Conservation (phyloP, 2,329 filamentous ascomycete genomes). For the Botrytis sinoallii region DNA sequence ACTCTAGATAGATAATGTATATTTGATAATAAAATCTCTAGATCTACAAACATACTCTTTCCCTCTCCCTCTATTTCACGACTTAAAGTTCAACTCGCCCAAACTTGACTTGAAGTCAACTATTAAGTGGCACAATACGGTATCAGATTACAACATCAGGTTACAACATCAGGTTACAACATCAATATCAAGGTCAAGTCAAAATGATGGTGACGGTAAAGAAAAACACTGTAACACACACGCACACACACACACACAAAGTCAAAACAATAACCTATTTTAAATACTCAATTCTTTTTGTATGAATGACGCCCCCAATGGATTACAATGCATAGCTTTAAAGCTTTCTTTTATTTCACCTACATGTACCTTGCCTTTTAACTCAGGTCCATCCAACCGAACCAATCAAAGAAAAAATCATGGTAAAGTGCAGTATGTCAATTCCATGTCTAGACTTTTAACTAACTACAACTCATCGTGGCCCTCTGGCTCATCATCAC, state of each 20-base stretch:
- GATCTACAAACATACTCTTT: background rate
- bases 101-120: background rate
- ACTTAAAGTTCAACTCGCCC: background rate
- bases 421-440: constrained; percentile 3
- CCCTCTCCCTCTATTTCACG: background rate
- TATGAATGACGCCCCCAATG: constrained; percentile 8
- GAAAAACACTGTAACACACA: background rate
- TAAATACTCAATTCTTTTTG: constrained; percentile 1
- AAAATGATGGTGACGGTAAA: background rate
- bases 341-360: background rate
- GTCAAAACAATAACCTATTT: background rate
- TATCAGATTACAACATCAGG: background rate
- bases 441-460: background rate
- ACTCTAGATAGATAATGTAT: background rate
- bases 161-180: background rate
- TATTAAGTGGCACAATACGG: background rate
- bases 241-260: background rate
- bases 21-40: background rate
- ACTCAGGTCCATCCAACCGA: background rate
- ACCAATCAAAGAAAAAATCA: background rate
- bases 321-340: constrained; percentile 10
- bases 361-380: background rate
- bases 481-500: constrained; percentile 64
- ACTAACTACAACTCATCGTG: constrained; percentile 75
- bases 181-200: background rate